Conservation (phyloP, 2,329 filamentous ascomycete genomes). For the Arthrobotrys sphaeroides region DNA sequence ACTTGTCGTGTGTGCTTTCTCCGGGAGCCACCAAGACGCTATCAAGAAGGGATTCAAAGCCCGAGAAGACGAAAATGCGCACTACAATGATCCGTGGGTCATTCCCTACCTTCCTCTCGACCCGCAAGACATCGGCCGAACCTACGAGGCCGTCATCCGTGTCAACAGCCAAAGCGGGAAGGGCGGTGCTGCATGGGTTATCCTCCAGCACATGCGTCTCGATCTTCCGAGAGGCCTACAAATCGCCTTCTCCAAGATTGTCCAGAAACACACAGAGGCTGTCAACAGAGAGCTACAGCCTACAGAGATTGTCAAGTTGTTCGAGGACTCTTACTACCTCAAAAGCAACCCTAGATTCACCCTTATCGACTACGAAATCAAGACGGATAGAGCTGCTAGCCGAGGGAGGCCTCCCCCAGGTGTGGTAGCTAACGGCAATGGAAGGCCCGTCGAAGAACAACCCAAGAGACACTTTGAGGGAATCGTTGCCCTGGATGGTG, state of each 20-base stretch:
- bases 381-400: constrained; percentile 79
- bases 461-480: constrained; percentile 76
- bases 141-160: constrained; percentile 97
- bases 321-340: constrained; percentile 87
- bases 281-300: constrained; percentile 85
- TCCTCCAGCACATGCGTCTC: constrained; percentile 85
- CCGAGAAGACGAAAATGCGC: constrained; percentile 70
- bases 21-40: constrained; percentile 90
- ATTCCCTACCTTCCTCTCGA: constrained; percentile 93
- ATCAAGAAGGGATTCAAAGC: constrained; percentile 90
- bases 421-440: constrained; percentile 61
- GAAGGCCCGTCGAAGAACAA: constrained; percentile 66
- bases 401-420: constrained; percentile 69
- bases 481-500: constrained; percentile 81
- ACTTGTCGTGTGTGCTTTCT: constrained; percentile 91
- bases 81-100: constrained; percentile 76
- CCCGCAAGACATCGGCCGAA: constrained; percentile 90
- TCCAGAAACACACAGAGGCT: constrained; percentile 81
- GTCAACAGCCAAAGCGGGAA: constrained; percentile 98
- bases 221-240: constrained; percentile 93
- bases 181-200: constrained; percentile 92
- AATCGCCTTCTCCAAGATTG: constrained; percentile 86
- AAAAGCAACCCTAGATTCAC: constrained; percentile 78
- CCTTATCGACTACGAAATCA: constrained; percentile 91
- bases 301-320: constrained; percentile 84